Evolutionary conservation across 805 yeast species (phyloP).

Genomic region (Teunomyces funiuensis): DNA sequence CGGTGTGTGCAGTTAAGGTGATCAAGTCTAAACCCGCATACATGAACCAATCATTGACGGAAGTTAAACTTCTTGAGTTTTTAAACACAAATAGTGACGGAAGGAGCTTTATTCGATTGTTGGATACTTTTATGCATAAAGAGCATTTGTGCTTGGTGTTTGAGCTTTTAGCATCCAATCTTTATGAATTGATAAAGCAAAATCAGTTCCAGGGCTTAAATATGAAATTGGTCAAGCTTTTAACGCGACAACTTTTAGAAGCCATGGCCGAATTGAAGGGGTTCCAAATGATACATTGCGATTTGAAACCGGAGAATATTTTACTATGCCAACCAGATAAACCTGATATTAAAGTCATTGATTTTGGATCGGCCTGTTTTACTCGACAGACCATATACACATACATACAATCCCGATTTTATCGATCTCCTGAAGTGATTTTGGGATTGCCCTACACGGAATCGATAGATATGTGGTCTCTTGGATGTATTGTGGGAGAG

Average conservation of each 20-base stretch:
- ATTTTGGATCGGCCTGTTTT: conserved; percentile 94
- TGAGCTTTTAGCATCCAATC: conserved; percentile 82
- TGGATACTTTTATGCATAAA: conserved; percentile 88
- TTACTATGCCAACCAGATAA: conserved; percentile 74
- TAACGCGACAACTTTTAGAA: conserved; percentile 79
- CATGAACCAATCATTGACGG: conserved; percentile 87
- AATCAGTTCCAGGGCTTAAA: conserved; percentile 90
- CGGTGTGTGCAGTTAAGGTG: conserved; percentile 90
- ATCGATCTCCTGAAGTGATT: conserved; percentile 92
- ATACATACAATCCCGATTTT: conserved; percentile 88
- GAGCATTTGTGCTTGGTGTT: conserved; percentile 92
- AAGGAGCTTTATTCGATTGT: conserved; percentile 72
- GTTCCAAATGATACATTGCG: conserved; percentile 89
- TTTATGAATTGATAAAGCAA: conserved; percentile 88
- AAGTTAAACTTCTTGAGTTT: conserved; percentile 81
- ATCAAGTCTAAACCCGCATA: conserved; percentile 90
- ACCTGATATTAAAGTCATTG: conserved; percentile 88
- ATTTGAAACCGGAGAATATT: conserved; percentile 94
- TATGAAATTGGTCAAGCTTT: conserved; percentile 72
- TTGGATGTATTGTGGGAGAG: conserved; percentile 92
- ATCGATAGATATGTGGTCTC: conserved; percentile 96
- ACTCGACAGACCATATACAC: conserved; percentile 87
- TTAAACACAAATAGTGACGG: conserved; percentile 65
- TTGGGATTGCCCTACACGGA: conserved; percentile 90
- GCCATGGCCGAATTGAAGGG: conserved; percentile 78